These are phyloP conservation scores for Yamadazyma triangularis DNA, from an alignment of 1,139 yeast genomes.

Conservation along the genomic window DNA sequence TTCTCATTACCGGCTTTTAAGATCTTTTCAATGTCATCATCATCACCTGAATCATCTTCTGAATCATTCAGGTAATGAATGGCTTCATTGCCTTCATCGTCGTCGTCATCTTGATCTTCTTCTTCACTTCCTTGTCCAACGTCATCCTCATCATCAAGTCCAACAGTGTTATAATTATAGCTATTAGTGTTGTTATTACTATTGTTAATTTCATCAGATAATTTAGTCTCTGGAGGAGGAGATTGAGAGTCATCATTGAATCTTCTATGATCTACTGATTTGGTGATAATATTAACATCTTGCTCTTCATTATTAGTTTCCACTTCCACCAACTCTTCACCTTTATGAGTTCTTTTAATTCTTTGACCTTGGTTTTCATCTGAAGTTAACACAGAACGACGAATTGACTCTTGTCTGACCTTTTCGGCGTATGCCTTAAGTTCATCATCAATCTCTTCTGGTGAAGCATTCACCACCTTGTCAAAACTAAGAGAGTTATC, in stretches of 20 bases:
- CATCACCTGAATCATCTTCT: slow-evolving; percentile 13
- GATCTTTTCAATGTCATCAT: slow-evolving; percentile 17
- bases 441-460: slow-evolving; percentile 58
- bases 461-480: slow-evolving; percentile 26
- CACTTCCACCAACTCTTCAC: slow-evolving; percentile 72
- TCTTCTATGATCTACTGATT: slow-evolving; percentile 40
- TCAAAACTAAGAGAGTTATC: slow-evolving; percentile 21
- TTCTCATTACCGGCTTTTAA: slow-evolving; percentile 5
- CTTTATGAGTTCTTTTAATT: slow-evolving; percentile 77
- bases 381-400: slow-evolving; percentile 58
- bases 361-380: slow-evolving; percentile 44
- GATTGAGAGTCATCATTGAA: slow-evolving; percentile 14
- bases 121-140: slow-evolving; percentile 14
- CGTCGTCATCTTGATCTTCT: slow-evolving; percentile 11
- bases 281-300: slow-evolving; percentile 32
- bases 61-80: neutral
- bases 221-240: slow-evolving; percentile 1
- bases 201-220: neutral
- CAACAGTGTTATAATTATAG: slow-evolving; percentile 6
- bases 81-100: slow-evolving; percentile 3
- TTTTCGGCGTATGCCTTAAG: slow-evolving; percentile 65
- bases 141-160: slow-evolving; percentile 15
- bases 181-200: neutral
- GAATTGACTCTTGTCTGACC: slow-evolving; percentile 64
- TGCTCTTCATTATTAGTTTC: slow-evolving; percentile 21